These are phyloP conservation scores for Zasmidium citrigriseum DNA, from an alignment of 2,329 filamentous ascomycete species.

Conservation along the genomic window DNA sequence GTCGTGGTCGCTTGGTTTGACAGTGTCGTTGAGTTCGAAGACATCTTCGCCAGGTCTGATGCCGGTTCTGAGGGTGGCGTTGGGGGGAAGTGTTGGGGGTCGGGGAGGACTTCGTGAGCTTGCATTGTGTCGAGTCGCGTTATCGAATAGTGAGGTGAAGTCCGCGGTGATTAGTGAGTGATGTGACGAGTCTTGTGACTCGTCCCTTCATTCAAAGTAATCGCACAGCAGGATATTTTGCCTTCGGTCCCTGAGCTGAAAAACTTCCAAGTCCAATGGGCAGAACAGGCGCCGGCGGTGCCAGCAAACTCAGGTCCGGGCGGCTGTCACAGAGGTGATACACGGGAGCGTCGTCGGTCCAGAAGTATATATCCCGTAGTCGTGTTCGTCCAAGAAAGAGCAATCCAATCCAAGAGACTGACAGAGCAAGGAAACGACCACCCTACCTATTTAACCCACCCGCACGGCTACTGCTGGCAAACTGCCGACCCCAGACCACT, in stretches of 20 bases:
- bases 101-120: neutral
- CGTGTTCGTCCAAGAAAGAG: too few species aligned
- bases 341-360: neutral
- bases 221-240: too few species aligned
- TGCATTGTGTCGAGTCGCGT: neutral
- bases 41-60: constrained; percentile 19
- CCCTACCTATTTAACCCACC: neutral
- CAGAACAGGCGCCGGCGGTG: too few species aligned
- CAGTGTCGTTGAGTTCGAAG: constrained; percentile 2
- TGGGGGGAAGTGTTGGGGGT: constrained; percentile 16
- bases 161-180: neutral
- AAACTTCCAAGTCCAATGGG: too few species aligned
- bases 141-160: too few species aligned
- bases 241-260: too few species aligned
- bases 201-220: too few species aligned
- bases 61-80: constrained; percentile 25
- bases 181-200: neutral
- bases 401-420: neutral
- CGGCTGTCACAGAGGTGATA: neutral
- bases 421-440: neutral
- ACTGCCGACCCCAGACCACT: too few species aligned
- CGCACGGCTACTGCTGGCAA: neutral
- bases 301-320: too few species aligned
- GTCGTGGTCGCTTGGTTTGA: neutral
- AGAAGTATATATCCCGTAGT: neutral